Conservation (phyloP, 2,329 filamentous ascomycete species). For the Trichoderma citrinoviride region DNA sequence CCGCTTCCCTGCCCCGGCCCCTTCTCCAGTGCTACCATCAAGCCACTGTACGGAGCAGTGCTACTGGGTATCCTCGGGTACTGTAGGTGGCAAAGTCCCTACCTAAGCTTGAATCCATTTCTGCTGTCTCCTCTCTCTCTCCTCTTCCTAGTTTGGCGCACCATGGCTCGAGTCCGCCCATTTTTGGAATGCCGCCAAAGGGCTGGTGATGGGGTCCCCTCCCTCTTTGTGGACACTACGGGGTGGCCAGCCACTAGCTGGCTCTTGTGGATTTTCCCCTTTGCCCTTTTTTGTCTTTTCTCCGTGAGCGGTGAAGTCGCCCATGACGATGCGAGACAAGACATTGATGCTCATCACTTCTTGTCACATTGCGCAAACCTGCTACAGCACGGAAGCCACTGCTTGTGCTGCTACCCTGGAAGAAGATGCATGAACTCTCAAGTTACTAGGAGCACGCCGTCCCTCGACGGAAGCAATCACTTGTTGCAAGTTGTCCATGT, state of each 20-base stretch:
- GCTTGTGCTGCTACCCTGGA: conserved; percentile 7
- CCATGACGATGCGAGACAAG: conserved; percentile 7
- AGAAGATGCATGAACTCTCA: conserved; percentile 3
- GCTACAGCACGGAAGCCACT: not conserved
- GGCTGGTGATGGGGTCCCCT: conserved; percentile 1
- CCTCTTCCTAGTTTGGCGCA: conserved; percentile 13
- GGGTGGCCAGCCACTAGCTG: conserved; percentile 15
- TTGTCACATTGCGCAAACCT: not conserved
- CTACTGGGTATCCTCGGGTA: conserved; percentile 1
- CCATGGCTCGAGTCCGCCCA: not conserved
- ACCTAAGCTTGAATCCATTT: not conserved
- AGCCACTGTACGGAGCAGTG: too few species aligned
- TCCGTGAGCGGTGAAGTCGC: conserved; percentile 16
- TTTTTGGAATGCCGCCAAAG: conserved; percentile 1
- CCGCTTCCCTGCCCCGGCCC: conserved; percentile 13
- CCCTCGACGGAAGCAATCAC: not conserved
- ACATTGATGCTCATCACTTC: not conserved
- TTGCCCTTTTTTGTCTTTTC: not conserved
- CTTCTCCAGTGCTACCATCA: not conserved
- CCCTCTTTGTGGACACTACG: not conserved
- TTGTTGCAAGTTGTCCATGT: not conserved
- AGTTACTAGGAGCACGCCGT: conserved; percentile 17
- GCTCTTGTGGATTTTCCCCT: not conserved
- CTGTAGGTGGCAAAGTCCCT: conserved; percentile 12
- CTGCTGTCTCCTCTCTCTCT: not conserved